Base-by-base conservation (phyloP, 306 rosid genomes). In the Prosopis cineraria region DNA sequence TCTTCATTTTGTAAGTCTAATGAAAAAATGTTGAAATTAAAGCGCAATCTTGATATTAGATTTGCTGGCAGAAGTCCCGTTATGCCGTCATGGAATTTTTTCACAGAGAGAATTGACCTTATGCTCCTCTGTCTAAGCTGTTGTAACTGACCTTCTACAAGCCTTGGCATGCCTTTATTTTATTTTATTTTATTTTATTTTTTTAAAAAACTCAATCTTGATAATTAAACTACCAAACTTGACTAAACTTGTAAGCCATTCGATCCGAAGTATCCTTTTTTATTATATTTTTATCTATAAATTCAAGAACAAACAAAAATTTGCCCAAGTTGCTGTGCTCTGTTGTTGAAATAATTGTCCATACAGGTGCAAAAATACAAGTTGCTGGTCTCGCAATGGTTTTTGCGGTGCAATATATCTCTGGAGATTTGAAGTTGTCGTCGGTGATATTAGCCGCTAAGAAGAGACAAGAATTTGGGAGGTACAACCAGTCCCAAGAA, bases 401-500 rank as follows among this genome's bases (percentile, higher is more conserved):
- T 8, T 63, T 2, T 16, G 43, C 17, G 13, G 40, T 19, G 44
- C 12, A 62, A 19, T n/a, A 50, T 0, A n/a, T 34, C 29, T 34
- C 14, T 36, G 27, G 47, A 65, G 29, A 36, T 36, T 1, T n/a
- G 47, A 73, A 30, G 37, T 47, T 68, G 83, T 68, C 80, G 70
- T 24, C 17, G 10, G 27, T 6, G 68, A 58, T 10, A 59, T 50
- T 53, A 45, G 68, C 68, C 8, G 12, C n/a, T 3, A 10, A 31
- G 58, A 79, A 79, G 79, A 58, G 79, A 84, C 79, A 84, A 75
- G 76, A 34, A 25, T 55, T 40, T 34, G 71, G 71, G 83, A 70
- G 80, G 83, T 79, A 74, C 74, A 83, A 75, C 41, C 81, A 70
- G 70, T 75, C 87, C 84, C 75, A 31, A 79, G 81, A 31, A 68